Percentiles rank a stretch among this genome's conserved stretches.
Conservation (phyloP, 345 rosid genomes). For the Dipteronia sinensis region DNA sequence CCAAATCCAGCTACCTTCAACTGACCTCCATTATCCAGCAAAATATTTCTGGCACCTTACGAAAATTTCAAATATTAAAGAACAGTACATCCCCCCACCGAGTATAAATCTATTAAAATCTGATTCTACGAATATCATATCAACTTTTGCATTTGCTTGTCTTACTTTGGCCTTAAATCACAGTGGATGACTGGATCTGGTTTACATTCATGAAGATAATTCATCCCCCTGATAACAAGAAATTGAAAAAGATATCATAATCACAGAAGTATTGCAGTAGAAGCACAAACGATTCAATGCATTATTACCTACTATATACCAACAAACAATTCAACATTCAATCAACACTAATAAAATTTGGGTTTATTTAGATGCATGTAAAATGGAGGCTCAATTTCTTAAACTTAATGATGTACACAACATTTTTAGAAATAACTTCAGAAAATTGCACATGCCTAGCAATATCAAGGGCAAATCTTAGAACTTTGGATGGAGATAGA, state of each 20-base stretch:
- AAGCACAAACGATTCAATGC: not conserved
- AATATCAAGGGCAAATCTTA: constrained; percentile 84
- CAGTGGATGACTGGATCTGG: constrained; percentile 91
- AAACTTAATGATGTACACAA: constrained; percentile 13
- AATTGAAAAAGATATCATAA: constrained; percentile 20
- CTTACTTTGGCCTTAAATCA: constrained; percentile 94
- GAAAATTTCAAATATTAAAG: constrained; percentile 78
- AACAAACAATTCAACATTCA: not conserved
- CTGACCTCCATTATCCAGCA: constrained; percentile 90
- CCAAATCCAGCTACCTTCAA: constrained; percentile 93
- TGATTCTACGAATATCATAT: constrained; percentile 18
- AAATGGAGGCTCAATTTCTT: not conserved
- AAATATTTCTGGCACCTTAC: constrained; percentile 99
- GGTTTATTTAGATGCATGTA: not conserved
- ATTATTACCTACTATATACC: not conserved
- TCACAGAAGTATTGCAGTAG: constrained; percentile 8
- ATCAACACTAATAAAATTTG: not conserved
- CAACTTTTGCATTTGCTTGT: constrained; percentile 55
- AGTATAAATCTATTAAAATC: constrained; percentile 17
- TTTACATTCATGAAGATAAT: constrained; percentile 73
- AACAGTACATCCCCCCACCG: constrained; percentile 33
- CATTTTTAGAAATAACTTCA: not conserved
- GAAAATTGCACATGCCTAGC: constrained; percentile 65
- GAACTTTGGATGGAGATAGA: constrained; percentile 72
- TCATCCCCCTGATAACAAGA: constrained; percentile 71